Conservation (phyloP, 83 land plant genomes). For the Picea abies region DNA sequence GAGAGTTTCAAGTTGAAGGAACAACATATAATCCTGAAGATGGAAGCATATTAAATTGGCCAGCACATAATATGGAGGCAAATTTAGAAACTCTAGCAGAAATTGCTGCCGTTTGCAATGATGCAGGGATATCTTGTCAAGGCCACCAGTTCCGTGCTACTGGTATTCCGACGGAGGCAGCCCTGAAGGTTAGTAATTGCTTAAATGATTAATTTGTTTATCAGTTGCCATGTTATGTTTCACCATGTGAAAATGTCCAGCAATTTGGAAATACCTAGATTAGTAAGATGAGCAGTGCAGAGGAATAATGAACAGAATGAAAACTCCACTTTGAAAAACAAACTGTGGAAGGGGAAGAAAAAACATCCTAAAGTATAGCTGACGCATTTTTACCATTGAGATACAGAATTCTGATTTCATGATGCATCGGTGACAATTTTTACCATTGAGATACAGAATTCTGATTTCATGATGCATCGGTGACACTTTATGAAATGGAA, state of each 20-base stretch:
- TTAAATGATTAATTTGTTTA: no score
- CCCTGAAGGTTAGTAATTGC: conserved; percentile 63
- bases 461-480: background rate
- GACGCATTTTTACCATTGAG: background rate
- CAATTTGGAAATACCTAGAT: background rate
- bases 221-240: background rate
- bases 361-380: background rate
- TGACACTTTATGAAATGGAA: background rate
- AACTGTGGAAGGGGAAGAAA: background rate
- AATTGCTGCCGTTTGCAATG: conserved; percentile 73
- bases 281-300: background rate
- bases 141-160: conserved; percentile 31
- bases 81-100: no score
- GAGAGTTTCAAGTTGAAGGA: conserved; percentile 46
- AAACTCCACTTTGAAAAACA: background rate
- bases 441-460: background rate
- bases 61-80: no score
- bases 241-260: background rate
- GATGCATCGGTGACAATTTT: background rate
- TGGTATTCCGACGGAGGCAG: conserved; percentile 97
- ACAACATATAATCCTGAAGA: no score
- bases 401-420: background rate
- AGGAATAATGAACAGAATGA: background rate
- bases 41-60: no score
- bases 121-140: conserved; percentile 66